A percentile compares a stretch with the other conserved stretches of the same genome.
Evolutionary conservation across 2,329 filamentous ascomycete species (phyloP).

Genomic region (Beauveria rudraprayagi): DNA sequence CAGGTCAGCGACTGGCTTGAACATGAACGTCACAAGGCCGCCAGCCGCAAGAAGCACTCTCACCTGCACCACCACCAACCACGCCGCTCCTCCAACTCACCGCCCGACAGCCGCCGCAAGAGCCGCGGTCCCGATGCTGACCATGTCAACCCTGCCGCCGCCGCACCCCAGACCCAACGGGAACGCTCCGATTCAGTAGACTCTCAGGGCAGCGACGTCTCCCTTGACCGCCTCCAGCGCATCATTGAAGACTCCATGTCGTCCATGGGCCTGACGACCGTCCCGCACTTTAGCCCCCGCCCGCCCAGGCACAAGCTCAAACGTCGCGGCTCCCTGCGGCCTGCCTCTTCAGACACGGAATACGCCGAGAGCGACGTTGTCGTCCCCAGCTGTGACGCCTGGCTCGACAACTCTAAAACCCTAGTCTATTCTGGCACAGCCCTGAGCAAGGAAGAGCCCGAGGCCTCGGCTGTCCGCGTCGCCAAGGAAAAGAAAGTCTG

Average conservation of each 20-base stretch:
- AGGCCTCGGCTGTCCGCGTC: conserved; percentile 32
- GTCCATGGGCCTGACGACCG: conserved; percentile 39
- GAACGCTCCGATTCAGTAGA: conserved; percentile 47
- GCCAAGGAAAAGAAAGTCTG: conserved; percentile 69
- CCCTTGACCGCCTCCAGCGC: conserved; percentile 70
- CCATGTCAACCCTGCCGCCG: conserved; percentile 11
- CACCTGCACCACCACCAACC: conserved; percentile 25
- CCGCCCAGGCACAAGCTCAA: conserved; percentile 33
- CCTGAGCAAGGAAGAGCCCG: conserved; percentile 32
- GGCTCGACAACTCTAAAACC: conserved; percentile 85
- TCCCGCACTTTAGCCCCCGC: conserved; percentile 38
- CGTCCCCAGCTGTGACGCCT: conserved; percentile 78
- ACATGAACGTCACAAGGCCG: conserved; percentile 59
- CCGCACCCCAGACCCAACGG: conserved; percentile 14
- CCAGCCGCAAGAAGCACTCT: conserved; percentile 38
- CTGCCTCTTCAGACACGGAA: conserved; percentile 75
- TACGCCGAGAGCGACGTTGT: conserved; percentile 69
- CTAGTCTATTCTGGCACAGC: conserved; percentile 58
- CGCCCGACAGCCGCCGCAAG: conserved; percentile 15
- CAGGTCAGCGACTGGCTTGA: conserved; percentile 81
- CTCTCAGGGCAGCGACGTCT: conserved; percentile 59
- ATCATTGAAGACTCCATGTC: conserved; percentile 65
- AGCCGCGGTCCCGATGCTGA: conserved; percentile 12
- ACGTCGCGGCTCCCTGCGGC: conserved; percentile 33
- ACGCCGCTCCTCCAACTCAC: conserved; percentile 35